A percentile compares a stretch with the other conserved stretches of the same genome.
phyloP scores from a whole-genome alignment of 176 grass and related monocot species.

The Ensete glaucum region DNA sequence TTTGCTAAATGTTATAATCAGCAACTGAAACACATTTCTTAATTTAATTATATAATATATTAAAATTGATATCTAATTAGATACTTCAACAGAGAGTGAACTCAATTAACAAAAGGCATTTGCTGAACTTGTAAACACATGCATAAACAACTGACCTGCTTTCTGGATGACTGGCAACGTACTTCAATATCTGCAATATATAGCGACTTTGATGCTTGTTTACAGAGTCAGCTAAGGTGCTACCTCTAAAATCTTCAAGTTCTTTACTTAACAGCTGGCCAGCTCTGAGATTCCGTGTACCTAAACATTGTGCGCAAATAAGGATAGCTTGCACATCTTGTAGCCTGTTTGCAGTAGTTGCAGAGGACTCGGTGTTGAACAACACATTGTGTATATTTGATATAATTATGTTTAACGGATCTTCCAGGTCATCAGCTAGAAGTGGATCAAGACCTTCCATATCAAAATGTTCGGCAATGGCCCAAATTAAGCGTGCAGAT shows the following conservation, averaged over 20 bases:
- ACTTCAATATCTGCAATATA: slow-evolving; percentile 90
- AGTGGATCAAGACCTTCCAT: slow-evolving; percentile 95
- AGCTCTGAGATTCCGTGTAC: slow-evolving; percentile 76
- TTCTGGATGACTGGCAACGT: slow-evolving; percentile 68
- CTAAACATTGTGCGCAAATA: slow-evolving; percentile 79
- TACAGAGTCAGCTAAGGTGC: slow-evolving; percentile 69
- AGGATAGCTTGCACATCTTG: slow-evolving; percentile 92
- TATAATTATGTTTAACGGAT: slow-evolving; percentile 95
- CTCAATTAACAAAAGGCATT: not conserved
- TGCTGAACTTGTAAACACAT: not conserved
- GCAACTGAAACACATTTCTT: not conserved
- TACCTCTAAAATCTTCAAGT: slow-evolving; percentile 79
- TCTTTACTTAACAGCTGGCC: slow-evolving; percentile 84
- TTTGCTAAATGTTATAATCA: not conserved
- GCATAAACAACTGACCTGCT: slow-evolving; percentile 53
- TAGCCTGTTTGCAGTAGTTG: slow-evolving; percentile 70
- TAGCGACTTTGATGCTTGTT: slow-evolving; percentile 93
- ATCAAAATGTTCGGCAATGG: slow-evolving; percentile 94
- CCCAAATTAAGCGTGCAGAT: slow-evolving; percentile 82
- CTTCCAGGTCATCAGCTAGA: slow-evolving; percentile 97
- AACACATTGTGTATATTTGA: slow-evolving; percentile 96
- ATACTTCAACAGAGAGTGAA: not conserved
- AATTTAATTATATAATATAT: not conserved
- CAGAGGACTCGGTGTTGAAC: slow-evolving; percentile 73
- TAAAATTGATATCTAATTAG: not conserved